These are phyloP conservation scores for Fistulinella prunicolor DNA, from an alignment of 768 basidiomycete genomes.

Conservation along the genomic window DNA sequence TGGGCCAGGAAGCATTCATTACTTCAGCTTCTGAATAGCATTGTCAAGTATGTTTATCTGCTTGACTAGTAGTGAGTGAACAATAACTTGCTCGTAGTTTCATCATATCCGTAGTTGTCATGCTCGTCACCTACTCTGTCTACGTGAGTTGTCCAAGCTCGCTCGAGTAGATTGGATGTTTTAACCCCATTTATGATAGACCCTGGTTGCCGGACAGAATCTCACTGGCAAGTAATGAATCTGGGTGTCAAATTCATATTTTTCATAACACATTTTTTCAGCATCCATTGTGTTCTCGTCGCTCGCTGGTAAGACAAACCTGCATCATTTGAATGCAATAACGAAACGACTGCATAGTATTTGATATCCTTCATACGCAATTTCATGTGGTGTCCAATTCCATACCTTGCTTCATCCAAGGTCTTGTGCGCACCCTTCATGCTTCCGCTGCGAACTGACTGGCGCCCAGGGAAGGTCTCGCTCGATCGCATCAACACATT, in stretches of 20 bases:
- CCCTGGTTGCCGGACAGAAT: conserved; percentile 1
- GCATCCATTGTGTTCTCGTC: conserved; percentile 12
- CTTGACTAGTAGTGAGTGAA: background rate
- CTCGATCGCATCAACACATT: conserved; percentile 11
- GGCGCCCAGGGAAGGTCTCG: conserved; percentile 14
- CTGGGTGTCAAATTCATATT: background rate
- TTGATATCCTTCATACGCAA: conserved; percentile 2
- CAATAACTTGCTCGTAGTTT: conserved; percentile 37
- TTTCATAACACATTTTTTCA: background rate
- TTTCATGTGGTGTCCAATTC: background rate
- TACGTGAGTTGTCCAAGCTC: conserved; percentile 41
- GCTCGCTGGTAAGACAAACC: conserved; percentile 2
- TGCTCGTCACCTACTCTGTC: conserved; percentile 60
- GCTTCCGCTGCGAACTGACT: conserved; percentile 2
- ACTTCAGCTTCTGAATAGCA: conserved; percentile 41
- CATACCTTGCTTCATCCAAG: conserved; percentile 7
- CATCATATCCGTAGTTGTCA: conserved; percentile 56
- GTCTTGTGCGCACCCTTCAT: conserved; percentile 25
- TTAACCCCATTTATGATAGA: background rate
- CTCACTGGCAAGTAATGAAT: conserved; percentile 6
- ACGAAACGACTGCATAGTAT: background rate
- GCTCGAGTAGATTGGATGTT: background rate
- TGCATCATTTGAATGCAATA: background rate
- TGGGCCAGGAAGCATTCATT: conserved; percentile 52
- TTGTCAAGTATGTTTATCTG: conserved; percentile 12